phyloP scores from a whole-genome alignment of 2,329 filamentous ascomycete species.

The Juglanconis sp. region DNA sequence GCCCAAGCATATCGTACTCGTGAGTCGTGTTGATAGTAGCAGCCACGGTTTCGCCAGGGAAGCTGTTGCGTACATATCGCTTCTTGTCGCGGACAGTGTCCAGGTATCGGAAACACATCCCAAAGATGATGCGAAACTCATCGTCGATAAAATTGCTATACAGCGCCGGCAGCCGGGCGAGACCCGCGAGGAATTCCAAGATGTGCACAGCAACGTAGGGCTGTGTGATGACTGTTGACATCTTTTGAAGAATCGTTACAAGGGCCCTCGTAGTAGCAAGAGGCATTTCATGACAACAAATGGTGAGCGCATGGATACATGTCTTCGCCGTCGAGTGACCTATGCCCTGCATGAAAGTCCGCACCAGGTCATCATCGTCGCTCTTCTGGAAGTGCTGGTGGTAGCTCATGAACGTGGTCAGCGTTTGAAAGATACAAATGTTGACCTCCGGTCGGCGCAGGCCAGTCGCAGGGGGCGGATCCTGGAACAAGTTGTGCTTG shows the following conservation, averaged over 20 bases:
- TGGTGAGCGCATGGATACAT: slow-evolving; percentile 90
- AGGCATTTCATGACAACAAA: slow-evolving; percentile 93
- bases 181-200: slow-evolving; percentile 86
- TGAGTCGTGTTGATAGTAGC: slow-evolving; percentile 21
- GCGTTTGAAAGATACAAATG: slow-evolving; percentile 79
- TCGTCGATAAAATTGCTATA: slow-evolving; percentile 88
- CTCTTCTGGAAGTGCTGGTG: slow-evolving; percentile 78
- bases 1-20: slow-evolving; percentile 27
- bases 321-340: slow-evolving; percentile 84
- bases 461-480: slow-evolving; percentile 75
- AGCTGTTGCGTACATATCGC: slow-evolving; percentile 43
- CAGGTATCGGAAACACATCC: slow-evolving; percentile 89
- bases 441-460: slow-evolving; percentile 85
- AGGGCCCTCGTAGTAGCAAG: slow-evolving; percentile 81
- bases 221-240: slow-evolving; percentile 95
- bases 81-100: slow-evolving; percentile 77
- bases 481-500: slow-evolving; percentile 70
- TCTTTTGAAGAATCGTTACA: slow-evolving; percentile 82
- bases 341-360: slow-evolving; percentile 81
- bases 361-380: slow-evolving; percentile 86
- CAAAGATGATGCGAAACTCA: slow-evolving; percentile 91
- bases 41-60: slow-evolving; percentile 40
- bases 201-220: slow-evolving; percentile 90
- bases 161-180: slow-evolving; percentile 79
- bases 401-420: slow-evolving; percentile 88